Base-by-base conservation (phyloP, 768 basidiomycete genomes). In the Fistulinella prunicolor region DNA sequence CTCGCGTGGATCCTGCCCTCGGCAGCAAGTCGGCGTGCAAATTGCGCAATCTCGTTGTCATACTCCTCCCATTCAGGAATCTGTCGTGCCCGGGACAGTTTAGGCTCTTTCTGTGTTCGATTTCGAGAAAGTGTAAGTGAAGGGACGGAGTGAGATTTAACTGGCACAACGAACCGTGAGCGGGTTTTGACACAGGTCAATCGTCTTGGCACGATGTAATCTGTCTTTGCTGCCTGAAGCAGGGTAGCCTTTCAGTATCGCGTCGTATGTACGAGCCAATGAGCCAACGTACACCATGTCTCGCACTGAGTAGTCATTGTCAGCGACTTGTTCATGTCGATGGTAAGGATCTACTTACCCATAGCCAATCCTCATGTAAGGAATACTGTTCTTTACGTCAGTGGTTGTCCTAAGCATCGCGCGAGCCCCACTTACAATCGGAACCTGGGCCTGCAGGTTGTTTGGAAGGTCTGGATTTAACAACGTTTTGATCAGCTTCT, bases 51-150 rank as follows among this genome's bases (percentile, higher is more conserved):
- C 68, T 99, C 94, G 6, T 72, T 61, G 65, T 99, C 95, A 62
- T 97, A 98, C 41, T 81, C 80, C 53, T 95, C 93, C 96, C 96
- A 99, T 63, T 98, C 96, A 0, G 96, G 95, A 44, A 98, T 96
- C 59, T 93, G 84, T 30, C 94, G 81, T 4, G 96, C 96, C 20
- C 96, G 82, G 4, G 85, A 80, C 6, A 98, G 77, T 66, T 98
- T 99, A 6, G 94, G 94, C 63, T 98, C 96, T 84, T 98, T 96
- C 89, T 96, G 72, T 63, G 46, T 24, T 35, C 44, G 3, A 19
- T 51, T 28, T 28, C 24, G 12, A 14, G 51, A 36, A 14, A 26
- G 22, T 55, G 21, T n/a, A 54, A 17, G 28, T 35, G 28, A 38
- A 37, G n/a, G 26, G 30, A 39, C 21, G 26, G 9, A 4, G n/a